These are phyloP conservation scores for Aspergillus wentii DNA, from an alignment of 495 filamentous ascomycete species.

Conservation along the genomic window DNA sequence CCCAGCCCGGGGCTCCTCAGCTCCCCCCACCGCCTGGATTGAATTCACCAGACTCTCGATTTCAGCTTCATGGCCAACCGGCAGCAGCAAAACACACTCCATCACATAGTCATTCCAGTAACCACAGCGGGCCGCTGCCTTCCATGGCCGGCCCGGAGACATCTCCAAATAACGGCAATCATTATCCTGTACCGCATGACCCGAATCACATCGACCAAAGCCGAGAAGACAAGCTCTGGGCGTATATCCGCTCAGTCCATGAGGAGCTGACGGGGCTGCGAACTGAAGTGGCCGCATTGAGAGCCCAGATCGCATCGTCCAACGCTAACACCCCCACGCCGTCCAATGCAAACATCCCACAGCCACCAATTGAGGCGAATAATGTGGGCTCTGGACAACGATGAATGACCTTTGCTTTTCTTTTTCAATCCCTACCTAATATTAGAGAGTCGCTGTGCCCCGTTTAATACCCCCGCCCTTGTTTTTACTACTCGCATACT, in stretches of 20 bases:
- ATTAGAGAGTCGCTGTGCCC: no score
- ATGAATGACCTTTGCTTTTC: constrained; percentile 5
- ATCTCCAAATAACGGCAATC: constrained; percentile 16
- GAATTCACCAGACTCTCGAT: constrained; percentile 42
- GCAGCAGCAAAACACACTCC: constrained; percentile 24
- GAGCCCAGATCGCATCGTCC: constrained; percentile 33
- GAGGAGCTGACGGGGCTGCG: constrained; percentile 34
- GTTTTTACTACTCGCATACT: no score
- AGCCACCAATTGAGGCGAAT: constrained; percentile 19
- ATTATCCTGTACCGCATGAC: constrained; percentile 16
- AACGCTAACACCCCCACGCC: constrained; percentile 21
- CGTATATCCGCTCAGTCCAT: constrained; percentile 39
- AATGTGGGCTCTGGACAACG: constrained; percentile 12
- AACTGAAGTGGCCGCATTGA: constrained; percentile 35
- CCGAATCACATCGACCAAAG: constrained; percentile 24
- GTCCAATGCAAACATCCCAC: constrained; percentile 14
- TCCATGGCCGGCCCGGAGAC: constrained; percentile 19
- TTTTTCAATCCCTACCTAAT: not conserved
- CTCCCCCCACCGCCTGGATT: constrained; percentile 50
- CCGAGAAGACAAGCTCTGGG: constrained; percentile 39
- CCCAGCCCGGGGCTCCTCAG: constrained; percentile 40
- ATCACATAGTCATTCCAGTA: constrained; percentile 37
- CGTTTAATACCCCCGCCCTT: no score
- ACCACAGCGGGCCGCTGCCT: constrained; percentile 28
- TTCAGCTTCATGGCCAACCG: constrained; percentile 29